Base-by-base conservation (phyloP, 331 rosid genomes). In the Quercus tomentella region DNA sequence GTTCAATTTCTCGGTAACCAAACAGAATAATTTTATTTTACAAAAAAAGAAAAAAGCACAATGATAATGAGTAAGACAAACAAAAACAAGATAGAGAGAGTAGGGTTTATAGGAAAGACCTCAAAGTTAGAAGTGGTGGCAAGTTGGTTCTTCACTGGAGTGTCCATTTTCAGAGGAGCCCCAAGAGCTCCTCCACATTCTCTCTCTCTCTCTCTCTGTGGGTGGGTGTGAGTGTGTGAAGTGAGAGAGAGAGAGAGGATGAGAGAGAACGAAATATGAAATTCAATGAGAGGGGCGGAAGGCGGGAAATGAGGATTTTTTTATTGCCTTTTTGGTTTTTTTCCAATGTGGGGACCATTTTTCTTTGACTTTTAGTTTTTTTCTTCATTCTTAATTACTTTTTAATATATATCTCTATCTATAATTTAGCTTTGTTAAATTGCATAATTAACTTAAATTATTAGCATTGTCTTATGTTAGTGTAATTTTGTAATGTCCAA, bases 101-200 rank as follows among this genome's bases (percentile, higher is more conserved):
- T 9, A 7, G 49, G 49, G 49, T 41, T 41, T 41, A 41, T 6
- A 9, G 49, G 49, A 41, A 41, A 41, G 8, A 85, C 88, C 86
- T 82, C 86, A 25, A 82, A 78, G 6, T 70, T 76, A 33, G 86
- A 63, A 70, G 82, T 60, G 18, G 77, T n/a, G 20, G 58, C 37
- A 76, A 67, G 35, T 41, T 73, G 81, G n/a, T 75, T 82, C 52
- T 72, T 85, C 77, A 75, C 57, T 1, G 86, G 88, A 31, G 86
- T 75, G 72, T 85, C 87, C 87, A 83, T 68, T 82, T 73, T 68
- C 68, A 41, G 10, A 41, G 49, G n/a, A 69, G 45, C 61, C 56
- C 70, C 54, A 8, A 12, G 11, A 49, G 2, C 74, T 67, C 65
- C 31, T 61, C 25, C 49, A 56, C 20, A 41, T 37, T 55, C 74